Base-by-base conservation (phyloP, 176 grass and related monocot species). In the Neostapfia colusana region DNA sequence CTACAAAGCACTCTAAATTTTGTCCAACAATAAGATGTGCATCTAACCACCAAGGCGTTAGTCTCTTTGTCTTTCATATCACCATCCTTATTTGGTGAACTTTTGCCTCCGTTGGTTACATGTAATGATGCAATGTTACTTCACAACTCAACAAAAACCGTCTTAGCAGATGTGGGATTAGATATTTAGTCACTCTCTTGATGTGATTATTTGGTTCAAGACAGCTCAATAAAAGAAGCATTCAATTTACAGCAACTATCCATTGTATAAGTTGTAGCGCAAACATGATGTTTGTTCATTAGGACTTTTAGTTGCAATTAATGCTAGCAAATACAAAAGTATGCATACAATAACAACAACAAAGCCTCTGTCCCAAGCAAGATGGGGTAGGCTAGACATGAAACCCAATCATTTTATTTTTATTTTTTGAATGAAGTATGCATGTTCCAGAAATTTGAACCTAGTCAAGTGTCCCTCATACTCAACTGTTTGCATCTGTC, bases 261-360 rank as follows among this genome's bases (percentile, higher is more conserved):
- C 39, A 68, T 31, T 60, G 14, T 76, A n/a, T 69, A 83, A 24
- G 39, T 57, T 65, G 27, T 70, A 75, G 63, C 63, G 75, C 37
- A 88, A 69, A 80, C 55, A 76, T 84, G 61, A 62, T 83, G 8
- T 10, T 67, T 51, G 54, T 64, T 24, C 59, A 39, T 27, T 79
- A 58, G 67, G 18, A 75, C 25, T 69, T 48, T 53, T 73, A 78
- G 51, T 72, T 77, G 48, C 21, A 78, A 31, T 50, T 57, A 27
- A 48, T 48, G 16, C 73, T 81, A 76, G 28, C 73, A 39, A 42
- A 54, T 11, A 79, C n/a, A 49, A 78, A n/a, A n/a, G n/a, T n/a
- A n/a, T n/a, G n/a, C n/a, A n/a, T n/a, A n/a, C n/a, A n/a, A n/a
- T n/a, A n/a, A n/a, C n/a, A n/a, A n/a, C n/a, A n/a, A n/a, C n/a